A percentile compares a stretch with the other conserved stretches of the same genome.
Conservation (phyloP, 164 flowering plant genomes). For the Paratinospora sagittata region DNA sequence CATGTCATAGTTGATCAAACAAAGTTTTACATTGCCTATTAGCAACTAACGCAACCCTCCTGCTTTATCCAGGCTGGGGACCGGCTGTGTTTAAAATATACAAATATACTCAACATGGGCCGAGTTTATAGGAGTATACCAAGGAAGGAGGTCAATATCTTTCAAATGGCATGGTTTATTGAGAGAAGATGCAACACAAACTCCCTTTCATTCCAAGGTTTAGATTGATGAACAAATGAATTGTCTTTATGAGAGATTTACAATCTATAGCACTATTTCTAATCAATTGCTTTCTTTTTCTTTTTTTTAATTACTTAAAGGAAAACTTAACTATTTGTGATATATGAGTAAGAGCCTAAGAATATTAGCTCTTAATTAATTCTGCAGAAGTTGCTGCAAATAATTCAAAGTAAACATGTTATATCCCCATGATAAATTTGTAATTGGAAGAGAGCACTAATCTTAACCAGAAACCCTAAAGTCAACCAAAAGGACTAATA, state of each 20-base stretch:
- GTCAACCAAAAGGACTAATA: neutral
- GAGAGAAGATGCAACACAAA: neutral
- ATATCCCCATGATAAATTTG: neutral
- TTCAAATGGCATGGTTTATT: neutral
- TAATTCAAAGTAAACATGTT: neutral
- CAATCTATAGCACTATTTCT: too few relatives aligned
- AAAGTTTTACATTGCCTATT: too few relatives aligned
- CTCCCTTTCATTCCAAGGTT: neutral
- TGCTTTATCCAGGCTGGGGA: too few relatives aligned
- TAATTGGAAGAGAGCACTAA: neutral
- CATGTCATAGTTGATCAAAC: too few relatives aligned
- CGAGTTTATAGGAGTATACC: neutral
- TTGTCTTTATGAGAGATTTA: too few relatives aligned
- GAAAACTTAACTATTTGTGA: neutral
- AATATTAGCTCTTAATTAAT: neutral
- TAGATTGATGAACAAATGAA: neutral
- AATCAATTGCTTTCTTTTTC: too few relatives aligned
- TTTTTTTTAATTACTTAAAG: too few relatives aligned
- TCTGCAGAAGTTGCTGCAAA: neutral
- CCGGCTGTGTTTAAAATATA: too few relatives aligned
- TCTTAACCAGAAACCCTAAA: too few relatives aligned
- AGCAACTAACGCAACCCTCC: too few relatives aligned
- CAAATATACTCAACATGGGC: too few relatives aligned
- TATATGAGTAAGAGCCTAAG: neutral
- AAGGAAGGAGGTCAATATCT: neutral